Percentiles rank a stretch among this genome's conserved stretches.
phyloP scores from a whole-genome alignment of 2,329 filamentous ascomycete species.

The Hymenoscyphus infarciens region DNA sequence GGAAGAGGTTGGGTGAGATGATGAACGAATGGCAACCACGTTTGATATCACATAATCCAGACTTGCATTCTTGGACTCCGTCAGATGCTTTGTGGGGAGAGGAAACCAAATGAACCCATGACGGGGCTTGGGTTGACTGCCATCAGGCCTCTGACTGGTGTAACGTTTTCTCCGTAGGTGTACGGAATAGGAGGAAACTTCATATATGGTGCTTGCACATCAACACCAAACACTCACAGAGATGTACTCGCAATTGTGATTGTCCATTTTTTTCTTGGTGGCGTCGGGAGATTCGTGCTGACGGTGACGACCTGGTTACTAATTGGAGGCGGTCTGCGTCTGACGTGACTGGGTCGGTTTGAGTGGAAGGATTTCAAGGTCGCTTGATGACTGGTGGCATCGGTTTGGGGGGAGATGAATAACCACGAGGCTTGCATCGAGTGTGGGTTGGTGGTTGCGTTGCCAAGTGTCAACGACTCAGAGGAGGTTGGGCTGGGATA shows the following conservation, averaged over 20 bases:
- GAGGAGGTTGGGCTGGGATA: background rate
- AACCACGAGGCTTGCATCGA: constrained; percentile 1
- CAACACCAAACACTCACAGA: background rate
- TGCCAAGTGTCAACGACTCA: background rate
- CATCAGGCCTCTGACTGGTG: background rate
- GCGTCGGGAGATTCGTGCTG: background rate
- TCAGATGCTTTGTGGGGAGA: background rate
- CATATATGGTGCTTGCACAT: background rate
- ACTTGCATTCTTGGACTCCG: background rate
- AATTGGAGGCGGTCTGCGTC: background rate
- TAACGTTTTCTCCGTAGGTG: background rate
- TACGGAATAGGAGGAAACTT: background rate
- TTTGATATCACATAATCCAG: background rate
- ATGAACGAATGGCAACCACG: background rate
- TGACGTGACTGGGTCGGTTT: background rate
- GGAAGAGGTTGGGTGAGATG: background rate
- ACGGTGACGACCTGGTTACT: background rate
- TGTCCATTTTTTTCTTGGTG: background rate
- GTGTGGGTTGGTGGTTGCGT: no score
- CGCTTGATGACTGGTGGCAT: background rate
- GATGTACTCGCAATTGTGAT: no score
- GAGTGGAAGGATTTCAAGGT: background rate
- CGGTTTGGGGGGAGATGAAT: background rate
- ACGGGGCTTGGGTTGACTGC: background rate
- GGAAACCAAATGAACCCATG: background rate